phyloP scores from a whole-genome alignment of 257 asterid genomes.

The Verbascum thapsus region DNA sequence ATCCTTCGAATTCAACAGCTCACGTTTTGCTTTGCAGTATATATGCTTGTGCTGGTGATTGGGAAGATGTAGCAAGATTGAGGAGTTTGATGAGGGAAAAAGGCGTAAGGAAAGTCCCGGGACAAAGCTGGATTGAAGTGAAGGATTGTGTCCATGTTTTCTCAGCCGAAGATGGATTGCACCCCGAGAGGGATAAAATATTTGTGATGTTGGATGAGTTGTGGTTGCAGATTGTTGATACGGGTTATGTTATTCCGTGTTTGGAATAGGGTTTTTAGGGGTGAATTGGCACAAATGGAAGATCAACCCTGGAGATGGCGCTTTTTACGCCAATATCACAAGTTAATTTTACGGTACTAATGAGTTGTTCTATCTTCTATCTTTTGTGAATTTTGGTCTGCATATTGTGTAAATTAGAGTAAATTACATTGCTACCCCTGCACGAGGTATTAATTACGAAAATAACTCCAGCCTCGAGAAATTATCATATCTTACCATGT shows the following conservation, averaged over 20 bases:
- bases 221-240: slow-evolving; percentile 62
- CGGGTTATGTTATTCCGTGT: slow-evolving; percentile 35
- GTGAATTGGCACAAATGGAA: neutral
- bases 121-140: slow-evolving; percentile 72
- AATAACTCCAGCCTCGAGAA: too few relatives aligned
- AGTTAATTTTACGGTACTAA: neutral
- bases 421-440: too few relatives aligned
- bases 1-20: slow-evolving; percentile 62
- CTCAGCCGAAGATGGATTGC: slow-evolving; percentile 63
- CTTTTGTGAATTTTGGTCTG: neutral
- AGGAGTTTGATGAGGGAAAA: slow-evolving; percentile 64
- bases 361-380: neutral
- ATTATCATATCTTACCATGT: too few relatives aligned
- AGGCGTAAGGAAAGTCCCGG: slow-evolving; percentile 61
- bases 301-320: neutral
- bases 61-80: slow-evolving; percentile 59
- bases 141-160: slow-evolving; percentile 54
- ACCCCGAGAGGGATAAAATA: slow-evolving; percentile 51
- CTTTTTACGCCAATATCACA: neutral
- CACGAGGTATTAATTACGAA: too few relatives aligned
- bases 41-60: slow-evolving; percentile 62
- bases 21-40: slow-evolving; percentile 60
- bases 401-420: neutral
- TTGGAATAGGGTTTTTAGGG: slow-evolving; percentile 2
- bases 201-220: slow-evolving; percentile 50